Evolutionary conservation across 2,329 filamentous ascomycete species (phyloP).

Genomic region (Fusarium poae): DNA sequence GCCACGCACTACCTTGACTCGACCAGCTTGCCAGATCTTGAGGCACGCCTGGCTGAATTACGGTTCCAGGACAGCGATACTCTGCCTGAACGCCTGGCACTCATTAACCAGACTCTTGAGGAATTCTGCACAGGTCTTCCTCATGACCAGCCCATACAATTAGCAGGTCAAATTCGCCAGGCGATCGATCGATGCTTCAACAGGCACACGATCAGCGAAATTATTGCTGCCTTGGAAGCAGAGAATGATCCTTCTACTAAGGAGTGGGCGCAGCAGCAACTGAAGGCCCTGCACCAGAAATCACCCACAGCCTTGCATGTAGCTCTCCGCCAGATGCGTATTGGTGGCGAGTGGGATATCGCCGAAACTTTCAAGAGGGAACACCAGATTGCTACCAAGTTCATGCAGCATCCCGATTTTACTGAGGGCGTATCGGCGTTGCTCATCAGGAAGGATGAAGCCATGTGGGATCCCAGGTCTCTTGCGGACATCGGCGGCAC

Average conservation of each 20-base stretch:
- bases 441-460: slow-evolving; percentile 77
- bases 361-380: slow-evolving; percentile 87
- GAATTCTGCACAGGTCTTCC: slow-evolving; percentile 92
- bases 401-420: slow-evolving; percentile 95
- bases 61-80: slow-evolving; percentile 83
- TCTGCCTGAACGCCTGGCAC: slow-evolving; percentile 71
- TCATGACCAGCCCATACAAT: slow-evolving; percentile 74
- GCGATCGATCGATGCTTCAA: slow-evolving; percentile 89
- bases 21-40: slow-evolving; percentile 82
- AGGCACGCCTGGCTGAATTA: slow-evolving; percentile 88
- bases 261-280: slow-evolving; percentile 83
- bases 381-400: slow-evolving; percentile 83
- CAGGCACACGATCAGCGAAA: slow-evolving; percentile 74
- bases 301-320: slow-evolving; percentile 92
- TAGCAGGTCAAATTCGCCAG: slow-evolving; percentile 77
- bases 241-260: slow-evolving; percentile 61
- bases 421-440: slow-evolving; percentile 88
- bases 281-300: slow-evolving; percentile 79
- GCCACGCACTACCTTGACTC: slow-evolving; percentile 98
- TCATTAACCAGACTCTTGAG: slow-evolving; percentile 89
- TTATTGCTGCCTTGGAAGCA: slow-evolving; percentile 75
- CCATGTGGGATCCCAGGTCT: slow-evolving; percentile 81
- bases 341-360: slow-evolving; percentile 83
- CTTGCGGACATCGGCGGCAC: slow-evolving; percentile 74
- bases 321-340: slow-evolving; percentile 83